Evolutionary conservation across 2,329 filamentous ascomycete species (phyloP).

Genomic region (Cladophialophora exuberans): DNA sequence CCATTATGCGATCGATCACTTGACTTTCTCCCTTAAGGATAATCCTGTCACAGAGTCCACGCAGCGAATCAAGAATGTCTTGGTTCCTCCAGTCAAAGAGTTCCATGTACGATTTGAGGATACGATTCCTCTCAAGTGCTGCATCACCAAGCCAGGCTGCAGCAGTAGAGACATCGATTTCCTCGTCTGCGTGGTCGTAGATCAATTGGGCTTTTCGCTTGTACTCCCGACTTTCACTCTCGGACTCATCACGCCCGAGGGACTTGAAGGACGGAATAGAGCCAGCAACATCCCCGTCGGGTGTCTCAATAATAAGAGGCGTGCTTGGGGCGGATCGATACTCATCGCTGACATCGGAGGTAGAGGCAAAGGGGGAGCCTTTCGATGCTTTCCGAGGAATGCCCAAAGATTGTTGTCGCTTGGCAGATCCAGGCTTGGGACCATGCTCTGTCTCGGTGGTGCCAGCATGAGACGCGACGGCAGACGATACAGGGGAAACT

Average conservation of each 20-base stretch:
- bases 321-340: conserved; percentile 51
- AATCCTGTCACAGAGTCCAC: conserved; percentile 78
- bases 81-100: conserved; percentile 83
- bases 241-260: conserved; percentile 11
- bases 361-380: conserved; percentile 18
- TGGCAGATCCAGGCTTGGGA: not conserved
- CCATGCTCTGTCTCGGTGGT: not conserved
- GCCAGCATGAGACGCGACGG: not conserved
- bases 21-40: conserved; percentile 90
- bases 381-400: conserved; percentile 7
- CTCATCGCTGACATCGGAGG: conserved; percentile 44
- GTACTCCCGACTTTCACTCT: not conserved
- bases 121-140: conserved; percentile 55
- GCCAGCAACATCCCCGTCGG: conserved; percentile 26
- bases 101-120: conserved; percentile 83
- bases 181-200: conserved; percentile 81
- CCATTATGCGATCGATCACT: conserved; percentile 91
- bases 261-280: conserved; percentile 10
- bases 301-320: conserved; percentile 41
- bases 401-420: conserved; percentile 6
- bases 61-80: conserved; percentile 77
- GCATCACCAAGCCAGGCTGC: conserved; percentile 85
- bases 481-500: conserved; percentile 14
- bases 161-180: conserved; percentile 76
- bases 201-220: conserved; percentile 75